These are phyloP conservation scores for Ceratocystis lukuohia DNA, from an alignment of 2,329 filamentous ascomycete species.

Conservation along the genomic window DNA sequence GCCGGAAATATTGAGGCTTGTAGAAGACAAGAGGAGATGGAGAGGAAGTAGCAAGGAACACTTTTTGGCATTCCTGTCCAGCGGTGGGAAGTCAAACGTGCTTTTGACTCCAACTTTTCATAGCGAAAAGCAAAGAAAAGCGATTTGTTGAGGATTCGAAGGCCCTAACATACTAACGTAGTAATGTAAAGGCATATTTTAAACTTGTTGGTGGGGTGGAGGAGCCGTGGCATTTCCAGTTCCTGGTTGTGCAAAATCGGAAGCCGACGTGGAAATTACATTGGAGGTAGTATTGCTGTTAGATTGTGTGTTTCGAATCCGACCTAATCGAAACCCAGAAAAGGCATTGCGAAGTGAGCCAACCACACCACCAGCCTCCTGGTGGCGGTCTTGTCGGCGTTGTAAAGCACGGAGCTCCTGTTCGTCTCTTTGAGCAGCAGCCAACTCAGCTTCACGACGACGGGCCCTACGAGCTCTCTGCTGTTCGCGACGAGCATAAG, in stretches of 20 bases:
- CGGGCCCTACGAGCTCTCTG: constrained; percentile 15
- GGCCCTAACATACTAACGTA: too few species aligned
- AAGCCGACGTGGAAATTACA: background rate
- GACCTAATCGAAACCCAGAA: constrained; percentile 16
- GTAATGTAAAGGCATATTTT: background rate
- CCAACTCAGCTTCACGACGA: constrained; percentile 12
- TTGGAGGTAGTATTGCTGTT: background rate
- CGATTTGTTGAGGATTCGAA: too few species aligned
- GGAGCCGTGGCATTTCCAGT: background rate
- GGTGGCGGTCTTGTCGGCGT: constrained; percentile 5
- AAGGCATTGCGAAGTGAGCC: constrained; percentile 19
- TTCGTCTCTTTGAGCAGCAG: constrained; percentile 13
- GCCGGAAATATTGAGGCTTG: background rate
- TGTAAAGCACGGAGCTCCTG: constrained; percentile 12
- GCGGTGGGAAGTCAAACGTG: background rate
- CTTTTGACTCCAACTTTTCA: background rate
- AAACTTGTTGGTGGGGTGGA: background rate
- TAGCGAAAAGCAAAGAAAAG: too few species aligned
- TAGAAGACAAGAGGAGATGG: background rate
- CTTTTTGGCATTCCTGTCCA: background rate
- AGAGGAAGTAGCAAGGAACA: background rate
- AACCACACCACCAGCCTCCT: constrained; percentile 8
- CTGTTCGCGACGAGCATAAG: constrained; percentile 11
- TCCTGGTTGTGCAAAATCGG: background rate
- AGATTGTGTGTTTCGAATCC: background rate